Base-by-base conservation (phyloP, 2,329 filamentous ascomycete species). In the Xylaria polymorpha region DNA sequence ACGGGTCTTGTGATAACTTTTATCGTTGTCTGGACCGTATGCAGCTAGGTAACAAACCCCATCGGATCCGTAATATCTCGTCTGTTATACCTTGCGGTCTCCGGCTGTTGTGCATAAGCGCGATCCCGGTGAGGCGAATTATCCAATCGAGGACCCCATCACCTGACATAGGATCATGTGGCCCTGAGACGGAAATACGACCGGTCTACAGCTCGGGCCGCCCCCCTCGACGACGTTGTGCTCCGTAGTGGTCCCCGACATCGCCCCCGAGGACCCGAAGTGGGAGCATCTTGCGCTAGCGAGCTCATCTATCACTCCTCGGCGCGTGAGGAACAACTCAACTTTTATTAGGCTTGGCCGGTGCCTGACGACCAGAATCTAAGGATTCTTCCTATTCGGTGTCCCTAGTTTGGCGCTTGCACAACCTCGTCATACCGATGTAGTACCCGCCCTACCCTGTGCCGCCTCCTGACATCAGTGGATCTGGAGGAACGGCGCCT, bases 81-180 rank as follows among this genome's bases (percentile, higher is more conserved):
- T 29, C 9, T 56, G 6, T 56, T 56, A 53, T 62, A 62, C 14
- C 35, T 53, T 35, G 22, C 10, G 20, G 25, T 46, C 9, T 32
- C 18, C 20, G 39, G 37, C 18, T 25, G 6, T 32, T 22, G 60
- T 55, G 55, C 58, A 58, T 67, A 44, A 58, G 58, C 60, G 29
- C 53, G 39, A 59, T 51, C 14, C 29, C 58, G 35, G 41, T 25
- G 29, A 51, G 14, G 14, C 9, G 20, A 20, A 35, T 46, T 25
- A 12, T 22, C 60, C 46, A 53, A 55, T 59, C 25, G 48, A 64
- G 29, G 15, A 35, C 35, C 15, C 15, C 5, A 18, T n/a, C 44
- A 59, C 37, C 39, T 39, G 53, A 56, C 35, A 56, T 8, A 39
- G n/a, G 32, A 39, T 39, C 53, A 55, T 39, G 14, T 56, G 32